Evolutionary conservation across 371 early-diverging fungal species (phyloP).

Genomic region (Apophysomyces sp.): DNA sequence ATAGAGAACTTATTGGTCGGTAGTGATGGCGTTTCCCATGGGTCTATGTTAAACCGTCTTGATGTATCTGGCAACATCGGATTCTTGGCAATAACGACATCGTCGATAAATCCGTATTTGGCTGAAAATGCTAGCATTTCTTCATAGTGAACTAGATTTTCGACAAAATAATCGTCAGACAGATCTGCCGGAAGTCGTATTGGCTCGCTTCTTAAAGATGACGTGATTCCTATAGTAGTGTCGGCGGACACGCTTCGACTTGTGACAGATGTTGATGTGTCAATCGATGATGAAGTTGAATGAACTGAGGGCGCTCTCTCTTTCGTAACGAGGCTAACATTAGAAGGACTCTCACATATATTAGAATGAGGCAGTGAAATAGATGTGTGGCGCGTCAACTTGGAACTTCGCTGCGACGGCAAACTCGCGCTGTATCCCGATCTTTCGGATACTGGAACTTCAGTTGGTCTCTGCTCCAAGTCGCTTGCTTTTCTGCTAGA

Average conservation of each 20-base stretch:
- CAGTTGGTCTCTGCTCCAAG: not conserved
- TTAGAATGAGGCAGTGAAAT: conserved; percentile 5
- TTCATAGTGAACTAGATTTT: conserved; percentile 60
- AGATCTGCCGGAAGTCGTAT: conserved; percentile 50
- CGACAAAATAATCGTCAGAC: conserved; percentile 48
- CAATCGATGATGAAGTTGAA: conserved; percentile 44
- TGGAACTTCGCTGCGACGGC: conserved; percentile 14
- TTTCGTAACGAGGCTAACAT: conserved; percentile 7
- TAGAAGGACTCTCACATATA: conserved; percentile 18
- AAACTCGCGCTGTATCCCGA: conserved; percentile 6
- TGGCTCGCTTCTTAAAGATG: conserved; percentile 50
- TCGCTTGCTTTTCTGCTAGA: not conserved
- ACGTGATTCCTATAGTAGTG: conserved; percentile 17
- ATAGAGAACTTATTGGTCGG: conserved; percentile 23
- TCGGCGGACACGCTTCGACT: conserved; percentile 24
- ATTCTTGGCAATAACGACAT: conserved; percentile 10
- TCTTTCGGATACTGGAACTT: not conserved
- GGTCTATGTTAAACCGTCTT: conserved; percentile 30
- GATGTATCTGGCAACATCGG: conserved; percentile 26
- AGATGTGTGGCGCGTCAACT: not conserved
- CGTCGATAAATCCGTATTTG: conserved; percentile 47
- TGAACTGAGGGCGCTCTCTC: conserved; percentile 47
- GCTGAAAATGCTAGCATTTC: conserved; percentile 51
- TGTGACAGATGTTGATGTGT: conserved; percentile 27
- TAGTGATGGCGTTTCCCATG: conserved; percentile 4